Evolutionary conservation across 2,329 filamentous ascomycete genomes (phyloP).

Genomic region (Pseudocercospora pini-densiflorae): DNA sequence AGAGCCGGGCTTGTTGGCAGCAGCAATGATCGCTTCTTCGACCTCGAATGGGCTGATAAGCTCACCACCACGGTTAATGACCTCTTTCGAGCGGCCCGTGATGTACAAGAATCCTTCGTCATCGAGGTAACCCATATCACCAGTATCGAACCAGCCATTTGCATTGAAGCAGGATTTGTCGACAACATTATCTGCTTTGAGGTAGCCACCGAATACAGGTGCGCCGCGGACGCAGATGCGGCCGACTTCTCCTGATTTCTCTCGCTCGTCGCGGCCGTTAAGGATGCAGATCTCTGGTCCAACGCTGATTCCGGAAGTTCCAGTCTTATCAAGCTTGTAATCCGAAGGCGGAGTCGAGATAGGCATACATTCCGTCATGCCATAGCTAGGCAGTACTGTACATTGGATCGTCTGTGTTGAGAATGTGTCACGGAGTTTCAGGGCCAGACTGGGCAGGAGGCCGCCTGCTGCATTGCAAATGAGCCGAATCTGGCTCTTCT

Average conservation of each 20-base stretch:
- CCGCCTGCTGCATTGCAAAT: constrained; percentile 62
- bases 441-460: constrained; percentile 57
- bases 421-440: constrained; percentile 56
- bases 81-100: constrained; percentile 61
- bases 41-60: constrained; percentile 65
- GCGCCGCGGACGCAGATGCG: constrained; percentile 58
- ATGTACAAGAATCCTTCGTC: constrained; percentile 58
- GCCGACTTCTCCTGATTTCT: constrained; percentile 45
- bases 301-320: constrained; percentile 58
- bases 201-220: constrained; percentile 58
- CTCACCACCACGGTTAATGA: constrained; percentile 63
- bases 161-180: constrained; percentile 54
- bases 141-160: constrained; percentile 60
- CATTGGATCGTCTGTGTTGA: constrained; percentile 39
- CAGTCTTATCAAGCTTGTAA: constrained; percentile 57
- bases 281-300: constrained; percentile 59
- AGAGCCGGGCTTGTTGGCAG: constrained; percentile 48
- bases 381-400: constrained; percentile 60
- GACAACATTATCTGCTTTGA: constrained; percentile 48
- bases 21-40: constrained; percentile 60
- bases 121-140: constrained; percentile 60
- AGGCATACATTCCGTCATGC: constrained; percentile 66
- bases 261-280: constrained; percentile 45
- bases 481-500: constrained; percentile 54
- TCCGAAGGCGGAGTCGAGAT: constrained; percentile 61